These are phyloP conservation scores for Candida ponderosae DNA, from an alignment of 805 yeast species.

Conservation along the genomic window DNA sequence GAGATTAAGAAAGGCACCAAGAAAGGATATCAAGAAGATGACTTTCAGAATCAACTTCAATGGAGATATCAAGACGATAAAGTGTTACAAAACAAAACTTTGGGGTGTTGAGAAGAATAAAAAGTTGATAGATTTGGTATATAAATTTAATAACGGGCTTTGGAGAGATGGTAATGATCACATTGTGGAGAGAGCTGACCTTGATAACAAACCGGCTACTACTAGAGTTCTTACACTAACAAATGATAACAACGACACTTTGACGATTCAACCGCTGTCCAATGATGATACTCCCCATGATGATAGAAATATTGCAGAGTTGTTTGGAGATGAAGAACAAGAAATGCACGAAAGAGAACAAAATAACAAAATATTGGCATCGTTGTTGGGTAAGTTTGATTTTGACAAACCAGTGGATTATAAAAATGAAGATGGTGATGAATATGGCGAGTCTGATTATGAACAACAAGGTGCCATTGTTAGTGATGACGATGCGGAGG, in stretches of 20 bases:
- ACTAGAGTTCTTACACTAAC: slow-evolving; percentile 1
- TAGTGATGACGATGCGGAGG: slow-evolving; percentile 24
- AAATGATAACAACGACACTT: slow-evolving; percentile 10
- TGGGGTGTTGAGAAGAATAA: slow-evolving; percentile 86
- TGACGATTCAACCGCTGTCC: slow-evolving; percentile 9
- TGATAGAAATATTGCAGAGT: slow-evolving; percentile 7
- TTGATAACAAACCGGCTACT: neutral
- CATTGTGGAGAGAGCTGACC: slow-evolving; percentile 53
- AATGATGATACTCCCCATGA: slow-evolving; percentile 7
- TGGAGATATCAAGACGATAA: slow-evolving; percentile 48
- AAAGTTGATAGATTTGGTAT: slow-evolving; percentile 52
- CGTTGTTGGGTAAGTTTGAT: slow-evolving; percentile 39
- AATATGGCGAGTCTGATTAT: slow-evolving; percentile 32
- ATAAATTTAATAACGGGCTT: slow-evolving; percentile 50
- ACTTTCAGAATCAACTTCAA: slow-evolving; percentile 59
- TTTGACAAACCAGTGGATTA: slow-evolving; percentile 43
- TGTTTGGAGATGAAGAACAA: slow-evolving; percentile 26
- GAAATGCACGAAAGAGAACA: slow-evolving; percentile 33
- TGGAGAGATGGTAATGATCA: slow-evolving; percentile 83
- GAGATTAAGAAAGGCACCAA: slow-evolving; percentile 46
- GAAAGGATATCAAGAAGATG: slow-evolving; percentile 44
- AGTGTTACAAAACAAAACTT: slow-evolving; percentile 65
- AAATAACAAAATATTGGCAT: slow-evolving; percentile 38
- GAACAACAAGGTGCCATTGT: slow-evolving; percentile 35
- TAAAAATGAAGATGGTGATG: slow-evolving; percentile 31